Conservation (phyloP, 345 rosid species). For the Eucalyptus erythrocorys region DNA sequence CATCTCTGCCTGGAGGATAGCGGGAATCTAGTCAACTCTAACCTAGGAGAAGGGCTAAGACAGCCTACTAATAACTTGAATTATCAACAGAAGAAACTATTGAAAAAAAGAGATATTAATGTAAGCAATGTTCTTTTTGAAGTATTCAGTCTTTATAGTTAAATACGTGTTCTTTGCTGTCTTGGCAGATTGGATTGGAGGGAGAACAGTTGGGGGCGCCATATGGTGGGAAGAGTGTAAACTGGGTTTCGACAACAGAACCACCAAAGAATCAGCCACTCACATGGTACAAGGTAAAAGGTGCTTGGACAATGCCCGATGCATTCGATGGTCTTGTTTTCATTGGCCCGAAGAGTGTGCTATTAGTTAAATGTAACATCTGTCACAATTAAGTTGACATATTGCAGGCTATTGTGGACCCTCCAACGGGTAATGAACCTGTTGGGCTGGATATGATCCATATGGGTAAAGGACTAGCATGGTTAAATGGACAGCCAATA, state of each 20-base stretch:
- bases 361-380: background rate
- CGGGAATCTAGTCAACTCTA: background rate
- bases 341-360: background rate
- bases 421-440: constrained; percentile 82
- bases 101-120: background rate
- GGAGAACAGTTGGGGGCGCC: constrained; percentile 70
- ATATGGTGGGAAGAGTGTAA: constrained; percentile 21
- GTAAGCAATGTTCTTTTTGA: background rate
- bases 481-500: constrained; percentile 96
- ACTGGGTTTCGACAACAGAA: constrained; percentile 56
- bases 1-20: background rate
- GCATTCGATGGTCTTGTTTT: background rate
- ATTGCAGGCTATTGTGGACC: constrained; percentile 54
- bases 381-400: background rate
- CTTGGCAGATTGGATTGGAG: constrained; percentile 53
- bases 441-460: constrained; percentile 77
- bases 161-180: background rate
- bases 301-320: background rate
- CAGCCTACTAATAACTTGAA: background rate
- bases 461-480: constrained; percentile 95
- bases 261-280: constrained; percentile 70
- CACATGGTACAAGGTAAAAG: constrained; percentile 87
- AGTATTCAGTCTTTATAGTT: background rate
- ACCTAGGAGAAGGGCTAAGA: background rate
- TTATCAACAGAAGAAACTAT: background rate